Base-by-base conservation (phyloP, 2,329 filamentous ascomycete species). In the Hortaea werneckii region DNA sequence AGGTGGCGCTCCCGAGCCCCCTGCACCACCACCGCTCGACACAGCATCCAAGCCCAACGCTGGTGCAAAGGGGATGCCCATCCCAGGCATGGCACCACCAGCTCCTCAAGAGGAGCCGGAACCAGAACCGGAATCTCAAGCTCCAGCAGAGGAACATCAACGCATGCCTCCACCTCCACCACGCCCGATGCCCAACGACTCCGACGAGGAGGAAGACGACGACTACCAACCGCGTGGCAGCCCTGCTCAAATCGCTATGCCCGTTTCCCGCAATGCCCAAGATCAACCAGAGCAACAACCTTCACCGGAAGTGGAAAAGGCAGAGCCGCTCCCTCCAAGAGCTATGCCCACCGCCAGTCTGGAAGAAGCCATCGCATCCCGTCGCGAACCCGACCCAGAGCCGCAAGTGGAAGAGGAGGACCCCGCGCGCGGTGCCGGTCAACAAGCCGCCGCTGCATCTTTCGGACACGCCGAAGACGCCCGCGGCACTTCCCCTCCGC, bases 191-290 rank as follows among this genome's bases (percentile, higher is more conserved):
- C 58, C 57, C 5, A 50, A 54, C 12, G 59, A 63, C 6, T 54
- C 57, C 32, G 63, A 57, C 8, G 59, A 63, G 11, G 53, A 55
- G 27, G 54, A 58, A 9, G 57, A 53, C 63, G 63, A 45, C 65
- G 68, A 53, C 68, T 66, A 58, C 64, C 65, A 48, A 71, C 71
- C 45, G 72, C 77, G 42, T 41, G 69, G 72, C 40, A 95, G 87
- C 1, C 90, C 90, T 5, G 82, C 94, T 51, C 85, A 84, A 42
- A 77, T 96, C 54, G 88, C 89, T 10, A 83, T 90, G 66, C 92
- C 92, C 3, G 84, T 96, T 45, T 75, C 79, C 42, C 84, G 85
- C 47, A 77, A 74, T 43, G 69, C 73, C 29, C 20, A 20, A 20
- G 20, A 20, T 20, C 65, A 67, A 32, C 67, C 69, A 7, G 63